Conservation (phyloP, 2,329 filamentous ascomycete species). For the Curvularia lunata region DNA sequence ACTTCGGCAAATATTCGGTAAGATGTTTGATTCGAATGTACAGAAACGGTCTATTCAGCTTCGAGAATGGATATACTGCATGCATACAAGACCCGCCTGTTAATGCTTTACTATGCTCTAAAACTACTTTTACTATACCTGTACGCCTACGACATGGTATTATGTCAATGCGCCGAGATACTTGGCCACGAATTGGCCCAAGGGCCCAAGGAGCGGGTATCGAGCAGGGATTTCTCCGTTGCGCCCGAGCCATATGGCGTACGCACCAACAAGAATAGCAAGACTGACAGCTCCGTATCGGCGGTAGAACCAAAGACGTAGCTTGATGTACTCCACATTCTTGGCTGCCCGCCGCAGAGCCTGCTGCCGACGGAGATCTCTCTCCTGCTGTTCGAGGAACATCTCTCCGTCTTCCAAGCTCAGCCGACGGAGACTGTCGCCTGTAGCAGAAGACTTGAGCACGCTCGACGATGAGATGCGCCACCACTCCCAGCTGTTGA, state of each 20-base stretch:
- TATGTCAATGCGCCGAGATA: constrained; percentile 18
- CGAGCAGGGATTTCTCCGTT: constrained; percentile 18
- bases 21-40: background rate
- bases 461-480: constrained; percentile 77
- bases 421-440: constrained; percentile 59
- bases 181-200: constrained; percentile 27
- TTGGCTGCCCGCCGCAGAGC: constrained; percentile 47
- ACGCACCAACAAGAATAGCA: constrained; percentile 53
- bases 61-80: background rate
- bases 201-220: constrained; percentile 19
- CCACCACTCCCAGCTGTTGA: constrained; percentile 71
- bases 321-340: constrained; percentile 41
- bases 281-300: constrained; percentile 64
- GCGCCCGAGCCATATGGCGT: constrained; percentile 46
- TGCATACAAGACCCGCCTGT: background rate
- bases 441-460: constrained; percentile 77
- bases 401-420: constrained; percentile 69
- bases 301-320: constrained; percentile 68
- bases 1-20: background rate
- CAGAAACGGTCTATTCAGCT: background rate
- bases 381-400: constrained; percentile 74
- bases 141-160: background rate
- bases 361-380: constrained; percentile 73
- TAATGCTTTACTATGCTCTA: constrained; percentile 12
- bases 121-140: constrained; percentile 12